Percentiles rank a stretch among this genome's conserved stretches.
Evolutionary conservation across 176 grass and related monocot genomes (phyloP).

Genomic region (Ensete ventricosum): DNA sequence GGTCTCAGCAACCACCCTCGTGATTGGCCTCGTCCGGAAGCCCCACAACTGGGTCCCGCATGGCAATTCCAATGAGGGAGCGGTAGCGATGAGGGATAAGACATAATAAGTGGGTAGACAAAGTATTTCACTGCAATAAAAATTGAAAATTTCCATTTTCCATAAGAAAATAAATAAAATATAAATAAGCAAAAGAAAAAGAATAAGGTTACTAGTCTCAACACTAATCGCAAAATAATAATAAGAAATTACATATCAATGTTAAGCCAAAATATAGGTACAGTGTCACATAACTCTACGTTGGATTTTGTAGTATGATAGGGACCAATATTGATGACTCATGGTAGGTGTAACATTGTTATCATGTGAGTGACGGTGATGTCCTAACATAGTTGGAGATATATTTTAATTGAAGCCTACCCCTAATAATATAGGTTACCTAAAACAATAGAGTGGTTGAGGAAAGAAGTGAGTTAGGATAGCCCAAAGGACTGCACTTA

Average conservation of each 20-base stretch:
- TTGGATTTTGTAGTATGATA: not conserved
- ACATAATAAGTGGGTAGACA: too few species aligned
- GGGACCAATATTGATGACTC: not conserved
- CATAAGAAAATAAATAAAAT: too few species aligned
- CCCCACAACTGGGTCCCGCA: not conserved
- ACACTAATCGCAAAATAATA: too few species aligned
- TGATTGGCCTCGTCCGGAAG: not conserved
- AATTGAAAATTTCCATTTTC: too few species aligned
- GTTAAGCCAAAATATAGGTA: too few species aligned
- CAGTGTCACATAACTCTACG: not conserved
- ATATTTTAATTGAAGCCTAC: not conserved
- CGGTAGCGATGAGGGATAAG: too few species aligned
- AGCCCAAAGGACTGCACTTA: not conserved
- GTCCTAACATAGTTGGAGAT: not conserved
- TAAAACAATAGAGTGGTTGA: not conserved
- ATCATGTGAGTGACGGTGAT: not conserved
- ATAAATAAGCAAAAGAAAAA: not conserved
- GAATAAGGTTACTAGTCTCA: not conserved
- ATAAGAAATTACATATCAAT: too few species aligned
- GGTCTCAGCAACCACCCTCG: not conserved
- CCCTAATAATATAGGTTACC: not conserved
- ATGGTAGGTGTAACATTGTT: not conserved
- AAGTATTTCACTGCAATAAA: too few species aligned
- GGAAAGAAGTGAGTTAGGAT: not conserved
- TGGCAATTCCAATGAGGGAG: not conserved